Percentiles rank a stretch among this genome's conserved stretches.
Conservation (phyloP, 768 basidiomycete genomes). For the Rhizopogon vesiculosus region DNA sequence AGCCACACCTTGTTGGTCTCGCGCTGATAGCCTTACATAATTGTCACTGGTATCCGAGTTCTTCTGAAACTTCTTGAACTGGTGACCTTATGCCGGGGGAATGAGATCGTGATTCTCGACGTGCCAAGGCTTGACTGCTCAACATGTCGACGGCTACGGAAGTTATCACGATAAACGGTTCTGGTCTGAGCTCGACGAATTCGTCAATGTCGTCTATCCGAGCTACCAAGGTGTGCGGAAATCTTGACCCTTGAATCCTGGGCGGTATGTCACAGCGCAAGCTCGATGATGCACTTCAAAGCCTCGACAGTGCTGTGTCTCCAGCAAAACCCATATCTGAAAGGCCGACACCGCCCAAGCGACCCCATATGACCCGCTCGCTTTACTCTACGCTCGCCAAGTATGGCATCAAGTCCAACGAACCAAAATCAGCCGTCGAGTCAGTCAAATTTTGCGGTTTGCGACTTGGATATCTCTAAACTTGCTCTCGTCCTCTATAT, state of each 20-base stretch:
- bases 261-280: constrained; percentile 50
- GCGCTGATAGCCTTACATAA: too few relatives aligned
- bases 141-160: neutral
- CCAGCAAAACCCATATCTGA: constrained; percentile 26
- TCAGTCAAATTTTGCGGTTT: constrained; percentile 15
- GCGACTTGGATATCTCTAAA: neutral
- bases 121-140: neutral
- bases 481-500: neutral
- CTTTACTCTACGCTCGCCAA: constrained; percentile 77
- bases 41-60: too few relatives aligned
- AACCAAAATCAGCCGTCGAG: constrained; percentile 28
- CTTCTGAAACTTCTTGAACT: too few relatives aligned
- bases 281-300: constrained; percentile 75
- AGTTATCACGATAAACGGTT: neutral
- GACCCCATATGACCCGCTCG: constrained; percentile 50
- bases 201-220: constrained; percentile 19
- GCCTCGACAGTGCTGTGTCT: constrained; percentile 60
- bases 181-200: constrained; percentile 10
- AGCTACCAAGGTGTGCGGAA: constrained; percentile 39
- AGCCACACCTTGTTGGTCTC: too few relatives aligned
- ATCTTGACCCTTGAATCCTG: neutral
- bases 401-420: constrained; percentile 62
- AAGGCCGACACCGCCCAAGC: constrained; percentile 41
- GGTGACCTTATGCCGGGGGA: too few relatives aligned
- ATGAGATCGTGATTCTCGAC: neutral